Conservation (phyloP, 163 green algal species). For the Coccomyxa subellipsoidea region DNA sequence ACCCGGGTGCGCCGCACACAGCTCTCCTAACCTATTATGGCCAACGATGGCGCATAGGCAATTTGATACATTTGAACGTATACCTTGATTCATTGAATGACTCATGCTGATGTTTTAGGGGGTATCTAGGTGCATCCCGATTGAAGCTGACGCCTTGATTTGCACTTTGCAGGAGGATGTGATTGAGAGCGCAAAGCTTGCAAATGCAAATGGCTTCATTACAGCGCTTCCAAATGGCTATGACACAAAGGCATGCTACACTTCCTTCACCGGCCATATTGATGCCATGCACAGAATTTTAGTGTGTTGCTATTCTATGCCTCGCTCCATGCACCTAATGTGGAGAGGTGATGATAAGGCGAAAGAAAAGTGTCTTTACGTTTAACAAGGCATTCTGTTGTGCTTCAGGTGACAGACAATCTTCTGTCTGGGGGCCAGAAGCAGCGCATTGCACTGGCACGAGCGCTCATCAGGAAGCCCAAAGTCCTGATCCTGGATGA, state of each 20-base stretch:
- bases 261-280: background rate
- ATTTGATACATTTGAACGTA: too few relatives aligned
- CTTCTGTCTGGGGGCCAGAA: slow-evolving; percentile 89
- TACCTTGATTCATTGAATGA: too few relatives aligned
- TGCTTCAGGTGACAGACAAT: slow-evolving; percentile 42
- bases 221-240: slow-evolving; percentile 75
- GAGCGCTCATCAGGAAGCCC: slow-evolving; percentile 80
- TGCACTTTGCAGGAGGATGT: slow-evolving; percentile 37
- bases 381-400: too few relatives aligned
- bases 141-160: too few relatives aligned
- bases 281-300: too few relatives aligned
- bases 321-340: too few relatives aligned
- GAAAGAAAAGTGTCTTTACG: too few relatives aligned
- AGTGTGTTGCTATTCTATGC: too few relatives aligned
- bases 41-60: too few relatives aligned
- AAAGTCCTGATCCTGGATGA: slow-evolving; percentile 76
- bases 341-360: background rate
- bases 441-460: slow-evolving; percentile 89
- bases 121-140: too few relatives aligned
- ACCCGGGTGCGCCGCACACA: background rate
- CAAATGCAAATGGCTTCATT: slow-evolving; percentile 94
- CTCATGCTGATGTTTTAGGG: too few relatives aligned
- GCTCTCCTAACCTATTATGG: background rate
- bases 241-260: slow-evolving; percentile 44
- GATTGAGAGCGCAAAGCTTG: slow-evolving; percentile 64